A percentile compares a stretch with the other conserved stretches of the same genome.
Evolutionary conservation across 2,329 filamentous ascomycete species (phyloP).

Genomic region (Metarhizium robertsii): DNA sequence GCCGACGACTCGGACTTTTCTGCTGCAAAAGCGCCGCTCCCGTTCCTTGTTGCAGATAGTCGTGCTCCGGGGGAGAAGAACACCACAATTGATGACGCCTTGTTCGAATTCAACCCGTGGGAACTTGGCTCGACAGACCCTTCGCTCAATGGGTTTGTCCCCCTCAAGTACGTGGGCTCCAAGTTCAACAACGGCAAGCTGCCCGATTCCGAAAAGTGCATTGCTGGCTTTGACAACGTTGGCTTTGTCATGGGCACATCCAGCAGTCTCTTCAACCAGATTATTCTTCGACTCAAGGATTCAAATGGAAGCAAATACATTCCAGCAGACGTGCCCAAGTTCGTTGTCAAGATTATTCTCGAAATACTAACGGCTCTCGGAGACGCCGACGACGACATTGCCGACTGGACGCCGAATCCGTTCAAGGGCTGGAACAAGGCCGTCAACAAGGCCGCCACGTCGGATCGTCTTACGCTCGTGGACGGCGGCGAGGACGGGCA

Average conservation of each 20-base stretch:
- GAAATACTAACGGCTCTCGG: slow-evolving; percentile 46
- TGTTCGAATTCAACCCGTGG: slow-evolving; percentile 56
- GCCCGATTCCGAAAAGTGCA: slow-evolving; percentile 34
- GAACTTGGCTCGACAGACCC: slow-evolving; percentile 59
- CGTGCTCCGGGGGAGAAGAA: slow-evolving; percentile 33
- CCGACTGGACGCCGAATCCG: slow-evolving; percentile 57
- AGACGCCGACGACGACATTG: slow-evolving; percentile 60
- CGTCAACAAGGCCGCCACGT: slow-evolving; percentile 32
- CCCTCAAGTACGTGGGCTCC: slow-evolving; percentile 50
- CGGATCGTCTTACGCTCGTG: slow-evolving; percentile 56
- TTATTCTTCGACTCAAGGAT: slow-evolving; percentile 55
- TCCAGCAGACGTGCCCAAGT: slow-evolving; percentile 36
- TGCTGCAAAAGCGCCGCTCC: slow-evolving; percentile 33
- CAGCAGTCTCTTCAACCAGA: slow-evolving; percentile 68
- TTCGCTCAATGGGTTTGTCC: slow-evolving; percentile 49
- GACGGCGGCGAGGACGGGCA: slow-evolving; percentile 74
- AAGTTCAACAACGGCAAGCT: slow-evolving; percentile 42
- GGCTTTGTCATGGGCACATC: slow-evolving; percentile 77
- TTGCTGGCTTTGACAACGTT: slow-evolving; percentile 64
- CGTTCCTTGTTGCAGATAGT: slow-evolving; percentile 40
- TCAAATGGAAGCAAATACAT: slow-evolving; percentile 30
- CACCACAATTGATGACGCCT: slow-evolving; percentile 44
- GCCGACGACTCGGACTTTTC: slow-evolving; percentile 33
- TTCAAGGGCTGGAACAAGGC: slow-evolving; percentile 38
- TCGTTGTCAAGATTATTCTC: slow-evolving; percentile 33